phyloP scores from a whole-genome alignment of 2,329 filamentous ascomycete genomes.

The Cucurbitaria berberidis region DNA sequence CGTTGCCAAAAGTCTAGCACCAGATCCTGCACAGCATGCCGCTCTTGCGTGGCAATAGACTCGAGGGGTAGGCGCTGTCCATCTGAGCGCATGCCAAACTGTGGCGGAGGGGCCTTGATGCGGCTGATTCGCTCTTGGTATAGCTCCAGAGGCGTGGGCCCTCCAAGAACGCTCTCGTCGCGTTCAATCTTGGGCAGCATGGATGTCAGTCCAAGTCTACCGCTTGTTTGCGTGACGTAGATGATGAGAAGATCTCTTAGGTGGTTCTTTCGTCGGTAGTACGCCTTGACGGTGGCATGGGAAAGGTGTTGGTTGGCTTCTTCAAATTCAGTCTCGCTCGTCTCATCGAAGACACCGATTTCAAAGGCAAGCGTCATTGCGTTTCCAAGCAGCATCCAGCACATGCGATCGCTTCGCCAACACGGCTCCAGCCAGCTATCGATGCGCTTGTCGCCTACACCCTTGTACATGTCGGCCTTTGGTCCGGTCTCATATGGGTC shows the following conservation, averaged over 20 bases:
- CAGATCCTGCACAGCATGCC: slow-evolving; percentile 56
- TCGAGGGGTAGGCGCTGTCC: slow-evolving; percentile 45
- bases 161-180: slow-evolving; percentile 31
- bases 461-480: slow-evolving; percentile 53
- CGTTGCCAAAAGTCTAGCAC: slow-evolving; percentile 88
- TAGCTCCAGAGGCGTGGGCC: slow-evolving; percentile 40
- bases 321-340: slow-evolving; percentile 70
- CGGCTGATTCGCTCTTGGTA: slow-evolving; percentile 45
- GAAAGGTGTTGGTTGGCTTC: slow-evolving; percentile 48
- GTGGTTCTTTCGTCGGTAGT: slow-evolving; percentile 77
- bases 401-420: slow-evolving; percentile 91
- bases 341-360: slow-evolving; percentile 92
- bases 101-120: slow-evolving; percentile 45
- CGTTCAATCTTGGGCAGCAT: slow-evolving; percentile 72
- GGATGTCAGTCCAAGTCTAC: slow-evolving; percentile 87
- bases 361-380: slow-evolving; percentile 91
- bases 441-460: slow-evolving; percentile 82
- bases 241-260: slow-evolving; percentile 87
- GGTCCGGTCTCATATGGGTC: slow-evolving; percentile 63
- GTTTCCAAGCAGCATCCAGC: slow-evolving; percentile 95
- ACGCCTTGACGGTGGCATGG: slow-evolving; percentile 70
- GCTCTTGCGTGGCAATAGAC: slow-evolving; percentile 45
- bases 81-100: slow-evolving; percentile 44
- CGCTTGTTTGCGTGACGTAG: slow-evolving; percentile 92
- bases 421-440: slow-evolving; percentile 97